phyloP scores from a whole-genome alignment of 805 yeast species.

The Starmerella riodocensis region DNA sequence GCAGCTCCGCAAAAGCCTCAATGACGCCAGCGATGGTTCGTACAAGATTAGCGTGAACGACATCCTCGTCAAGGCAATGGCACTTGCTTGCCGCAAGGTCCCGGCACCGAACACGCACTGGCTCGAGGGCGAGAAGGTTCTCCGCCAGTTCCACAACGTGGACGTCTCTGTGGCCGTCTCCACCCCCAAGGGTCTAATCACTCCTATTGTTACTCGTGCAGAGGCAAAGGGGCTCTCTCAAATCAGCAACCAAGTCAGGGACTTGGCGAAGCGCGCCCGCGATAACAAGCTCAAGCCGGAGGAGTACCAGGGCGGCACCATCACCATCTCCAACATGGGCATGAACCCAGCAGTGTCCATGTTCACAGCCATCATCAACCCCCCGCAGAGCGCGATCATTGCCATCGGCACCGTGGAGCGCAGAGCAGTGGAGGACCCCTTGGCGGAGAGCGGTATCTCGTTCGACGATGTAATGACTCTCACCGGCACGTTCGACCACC shows the following conservation, averaged over 20 bases:
- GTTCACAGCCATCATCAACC: conserved; percentile 95
- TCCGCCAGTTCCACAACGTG: conserved; percentile 81
- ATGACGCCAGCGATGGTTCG: conserved; percentile 70
- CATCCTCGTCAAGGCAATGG: conserved; percentile 84
- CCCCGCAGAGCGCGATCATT: conserved; percentile 88
- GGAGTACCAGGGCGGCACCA: conserved; percentile 98
- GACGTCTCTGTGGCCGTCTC: conserved; percentile 98
- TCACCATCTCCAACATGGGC: conserved; percentile 96
- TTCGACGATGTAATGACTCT: conserved; percentile 83
- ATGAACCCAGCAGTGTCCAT: conserved; percentile 89
- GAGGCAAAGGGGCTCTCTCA: conserved; percentile 72
- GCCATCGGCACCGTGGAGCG: conserved; percentile 91
- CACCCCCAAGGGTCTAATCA: conserved; percentile 91
- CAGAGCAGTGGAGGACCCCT: conserved; percentile 84
- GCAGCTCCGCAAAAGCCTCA: conserved; percentile 82
- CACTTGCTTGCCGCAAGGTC: conserved; percentile 76
- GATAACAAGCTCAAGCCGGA: conserved; percentile 85
- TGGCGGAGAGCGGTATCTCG: conserved; percentile 79
- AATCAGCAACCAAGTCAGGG: conserved; percentile 77
- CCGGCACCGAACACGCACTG: conserved; percentile 92
- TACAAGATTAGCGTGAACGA: conserved; percentile 91
- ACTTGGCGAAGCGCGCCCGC: conserved; percentile 91
- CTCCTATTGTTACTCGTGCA: conserved; percentile 88
- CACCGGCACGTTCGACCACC: conserved; percentile 97
- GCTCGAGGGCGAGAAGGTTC: conserved; percentile 77